These are phyloP conservation scores for Penicillium riverlandense DNA, from an alignment of 495 filamentous ascomycete species.

Conservation along the genomic window DNA sequence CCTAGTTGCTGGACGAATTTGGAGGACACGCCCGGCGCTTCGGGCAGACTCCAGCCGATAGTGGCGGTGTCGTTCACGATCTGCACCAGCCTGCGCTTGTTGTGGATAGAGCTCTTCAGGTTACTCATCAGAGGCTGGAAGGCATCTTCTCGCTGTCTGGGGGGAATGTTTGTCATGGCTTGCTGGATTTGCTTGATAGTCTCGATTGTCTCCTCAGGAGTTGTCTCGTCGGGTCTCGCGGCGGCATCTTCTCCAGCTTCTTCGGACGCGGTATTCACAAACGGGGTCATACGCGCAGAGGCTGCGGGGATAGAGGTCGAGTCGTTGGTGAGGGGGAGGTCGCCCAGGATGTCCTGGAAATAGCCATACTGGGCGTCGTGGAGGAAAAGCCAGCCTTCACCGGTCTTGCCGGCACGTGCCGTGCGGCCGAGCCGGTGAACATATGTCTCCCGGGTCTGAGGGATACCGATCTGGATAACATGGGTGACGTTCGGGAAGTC, in stretches of 20 bases:
- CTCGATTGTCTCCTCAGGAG: slow-evolving; percentile 19
- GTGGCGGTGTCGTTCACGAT: slow-evolving; percentile 46
- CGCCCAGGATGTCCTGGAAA: slow-evolving; percentile 40
- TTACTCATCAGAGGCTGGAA: slow-evolving; percentile 47
- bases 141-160: background rate
- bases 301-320: slow-evolving; percentile 41
- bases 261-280: too few relatives aligned
- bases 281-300: slow-evolving; percentile 41
- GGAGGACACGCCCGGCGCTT: too few relatives aligned
- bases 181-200: slow-evolving; percentile 27
- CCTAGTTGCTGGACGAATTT: too few relatives aligned
- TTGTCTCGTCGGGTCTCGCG: background rate
- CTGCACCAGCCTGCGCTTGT: slow-evolving; percentile 35
- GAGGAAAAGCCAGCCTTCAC: slow-evolving; percentile 74
- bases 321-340: slow-evolving; percentile 61
- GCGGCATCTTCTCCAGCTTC: too few relatives aligned
- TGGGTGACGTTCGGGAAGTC: slow-evolving; percentile 69
- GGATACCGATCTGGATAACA: slow-evolving; percentile 62
- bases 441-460: slow-evolving; percentile 57
- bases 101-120: slow-evolving; percentile 15
- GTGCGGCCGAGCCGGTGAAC: slow-evolving; percentile 71
- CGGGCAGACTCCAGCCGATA: too few relatives aligned
- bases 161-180: slow-evolving; percentile 26
- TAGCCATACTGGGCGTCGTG: slow-evolving; percentile 49
- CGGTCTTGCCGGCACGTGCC: slow-evolving; percentile 65